Evolutionary conservation across 148 eudicot species (phyloP).

Genomic region (Rhododendron williamsianum): DNA sequence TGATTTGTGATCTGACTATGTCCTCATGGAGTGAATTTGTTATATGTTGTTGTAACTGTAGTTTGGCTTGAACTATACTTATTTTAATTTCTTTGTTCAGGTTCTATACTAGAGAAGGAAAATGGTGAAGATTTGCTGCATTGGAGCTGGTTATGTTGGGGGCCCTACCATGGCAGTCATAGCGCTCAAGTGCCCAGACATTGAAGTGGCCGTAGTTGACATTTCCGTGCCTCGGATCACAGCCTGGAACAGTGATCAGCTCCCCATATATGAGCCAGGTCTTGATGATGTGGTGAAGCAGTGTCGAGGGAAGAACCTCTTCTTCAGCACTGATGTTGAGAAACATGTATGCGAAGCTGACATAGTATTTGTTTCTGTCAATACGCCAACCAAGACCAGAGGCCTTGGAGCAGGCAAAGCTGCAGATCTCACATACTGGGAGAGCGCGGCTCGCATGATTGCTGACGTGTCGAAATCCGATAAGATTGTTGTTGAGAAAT

Average conservation of each 20-base stretch:
- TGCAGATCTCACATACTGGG: constrained; percentile 66
- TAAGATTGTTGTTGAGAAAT: constrained; percentile 75
- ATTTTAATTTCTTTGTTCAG: constrained; percentile 1
- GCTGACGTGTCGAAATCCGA: constrained; percentile 78
- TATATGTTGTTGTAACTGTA: neutral
- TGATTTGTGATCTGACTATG: neutral
- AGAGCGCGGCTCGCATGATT: constrained; percentile 81
- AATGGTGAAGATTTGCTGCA: constrained; percentile 85
- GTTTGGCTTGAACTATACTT: neutral
- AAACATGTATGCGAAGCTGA: constrained; percentile 75
- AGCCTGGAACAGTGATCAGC: constrained; percentile 62
- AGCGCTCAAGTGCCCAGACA: constrained; percentile 62
- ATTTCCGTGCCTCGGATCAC: constrained; percentile 62
- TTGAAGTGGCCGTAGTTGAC: constrained; percentile 70
- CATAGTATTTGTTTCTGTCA: constrained; percentile 61
- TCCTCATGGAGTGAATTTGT: neutral
- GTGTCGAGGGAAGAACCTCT: constrained; percentile 70
- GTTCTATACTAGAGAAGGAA: constrained; percentile 22
- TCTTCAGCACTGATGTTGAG: constrained; percentile 78
- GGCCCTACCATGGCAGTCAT: constrained; percentile 87
- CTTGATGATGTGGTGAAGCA: constrained; percentile 66
- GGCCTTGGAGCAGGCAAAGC: constrained; percentile 66
- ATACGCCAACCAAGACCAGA: constrained; percentile 55
- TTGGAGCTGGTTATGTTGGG: constrained; percentile 86
- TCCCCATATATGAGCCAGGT: constrained; percentile 60